Conservation (phyloP, 2,329 filamentous ascomycete species). For the Pseudophaeomoniella oleicola region DNA sequence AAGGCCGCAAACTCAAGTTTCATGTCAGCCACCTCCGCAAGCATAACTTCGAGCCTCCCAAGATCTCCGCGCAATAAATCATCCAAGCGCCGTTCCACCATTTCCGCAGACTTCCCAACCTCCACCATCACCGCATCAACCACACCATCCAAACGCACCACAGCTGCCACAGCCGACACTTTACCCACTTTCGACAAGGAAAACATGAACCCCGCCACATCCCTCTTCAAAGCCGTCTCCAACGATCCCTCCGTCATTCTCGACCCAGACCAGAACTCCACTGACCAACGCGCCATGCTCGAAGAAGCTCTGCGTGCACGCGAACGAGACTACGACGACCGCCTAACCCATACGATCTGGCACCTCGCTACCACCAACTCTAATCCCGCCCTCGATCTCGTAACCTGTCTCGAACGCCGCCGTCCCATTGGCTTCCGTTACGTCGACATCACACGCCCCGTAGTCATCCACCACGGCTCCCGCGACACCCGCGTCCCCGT, state of each 20-base stretch:
- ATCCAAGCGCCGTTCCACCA: conserved; percentile 39
- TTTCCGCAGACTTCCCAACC: background rate
- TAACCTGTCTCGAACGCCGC: conserved; percentile 81
- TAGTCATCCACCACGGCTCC: conserved; percentile 88
- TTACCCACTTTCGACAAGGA: background rate
- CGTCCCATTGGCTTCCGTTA: conserved; percentile 93
- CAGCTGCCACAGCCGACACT: background rate
- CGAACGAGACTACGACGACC: conserved; percentile 51
- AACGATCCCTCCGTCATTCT: conserved; percentile 1
- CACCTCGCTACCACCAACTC: conserved; percentile 77
- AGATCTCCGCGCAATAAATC: conserved; percentile 42
- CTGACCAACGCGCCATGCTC: conserved; percentile 6
- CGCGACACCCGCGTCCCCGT: conserved; percentile 84
- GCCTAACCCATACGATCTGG: conserved; percentile 89
- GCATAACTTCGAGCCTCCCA: conserved; percentile 63
- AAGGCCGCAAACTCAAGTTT: conserved; percentile 93
- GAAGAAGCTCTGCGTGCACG: conserved; percentile 3
- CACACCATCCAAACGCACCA: conserved; percentile 12
- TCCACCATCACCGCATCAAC: conserved; percentile 4
- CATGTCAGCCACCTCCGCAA: conserved; percentile 80
- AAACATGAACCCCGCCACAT: background rate
- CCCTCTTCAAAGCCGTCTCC: conserved; percentile 2
- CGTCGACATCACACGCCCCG: conserved; percentile 80
- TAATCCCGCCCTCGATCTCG: conserved; percentile 83
- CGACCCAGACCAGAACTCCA: conserved; percentile 1